A percentile compares a stretch with the other conserved stretches of the same genome.
Conservation (phyloP, 305 asterid species). For the Fraxinus latifolia region DNA sequence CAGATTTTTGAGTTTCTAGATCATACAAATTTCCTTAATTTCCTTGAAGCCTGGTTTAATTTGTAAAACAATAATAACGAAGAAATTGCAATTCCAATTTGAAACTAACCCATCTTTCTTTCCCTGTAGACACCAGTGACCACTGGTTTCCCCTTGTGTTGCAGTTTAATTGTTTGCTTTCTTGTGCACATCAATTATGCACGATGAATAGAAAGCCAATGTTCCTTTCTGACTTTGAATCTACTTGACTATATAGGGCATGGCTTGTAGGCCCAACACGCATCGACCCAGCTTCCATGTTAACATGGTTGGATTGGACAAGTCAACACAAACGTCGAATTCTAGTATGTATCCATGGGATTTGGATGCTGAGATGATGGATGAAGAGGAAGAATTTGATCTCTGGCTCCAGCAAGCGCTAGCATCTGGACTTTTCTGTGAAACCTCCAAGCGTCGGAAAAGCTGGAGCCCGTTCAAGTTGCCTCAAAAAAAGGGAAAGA, state of each 20-base stretch:
- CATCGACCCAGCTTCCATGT: constrained; percentile 98
- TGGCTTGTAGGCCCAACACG: constrained; percentile 97
- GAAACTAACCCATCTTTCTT: background rate
- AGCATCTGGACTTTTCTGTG: constrained; percentile 91
- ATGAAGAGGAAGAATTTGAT: constrained; percentile 93
- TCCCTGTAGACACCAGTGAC: background rate
- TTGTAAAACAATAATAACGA: background rate
- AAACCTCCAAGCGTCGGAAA: constrained; percentile 83
- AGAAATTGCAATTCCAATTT: background rate
- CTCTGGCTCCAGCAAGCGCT: constrained; percentile 97
- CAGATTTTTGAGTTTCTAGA: background rate
- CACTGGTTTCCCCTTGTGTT: background rate
- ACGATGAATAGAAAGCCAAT: background rate
- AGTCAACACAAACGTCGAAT: constrained; percentile 62
- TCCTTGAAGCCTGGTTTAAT: background rate
- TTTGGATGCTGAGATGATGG: constrained; percentile 91
- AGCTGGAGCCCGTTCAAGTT: constrained; percentile 99
- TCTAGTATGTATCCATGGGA: constrained; percentile 96
- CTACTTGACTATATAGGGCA: constrained; percentile 52
- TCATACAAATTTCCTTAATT: background rate
- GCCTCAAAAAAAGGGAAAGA: constrained; percentile 74
- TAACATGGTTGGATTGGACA: constrained; percentile 94
- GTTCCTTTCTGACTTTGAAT: constrained; percentile 3
- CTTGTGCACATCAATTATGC: background rate
- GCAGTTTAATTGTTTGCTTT: background rate